Evolutionary conservation across 2,329 filamentous ascomycete species (phyloP).

Genomic region (Aureobasidium sp.): DNA sequence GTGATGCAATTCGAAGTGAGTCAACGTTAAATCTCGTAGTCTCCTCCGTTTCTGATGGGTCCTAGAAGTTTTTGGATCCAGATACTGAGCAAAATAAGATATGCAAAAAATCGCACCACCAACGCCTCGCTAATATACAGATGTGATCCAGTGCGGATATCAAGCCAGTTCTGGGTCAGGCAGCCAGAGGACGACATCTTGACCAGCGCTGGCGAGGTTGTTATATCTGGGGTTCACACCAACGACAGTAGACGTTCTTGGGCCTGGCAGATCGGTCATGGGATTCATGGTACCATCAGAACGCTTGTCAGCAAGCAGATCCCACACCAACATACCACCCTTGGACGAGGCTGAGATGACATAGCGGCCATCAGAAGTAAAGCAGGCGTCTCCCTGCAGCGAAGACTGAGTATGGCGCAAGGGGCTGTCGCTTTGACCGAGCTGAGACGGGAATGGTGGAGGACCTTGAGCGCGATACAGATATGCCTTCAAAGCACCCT

Average conservation of each 20-base stretch:
- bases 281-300: slow-evolving; percentile 55
- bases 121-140: slow-evolving; percentile 11
- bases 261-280: slow-evolving; percentile 53
- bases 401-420: slow-evolving; percentile 11
- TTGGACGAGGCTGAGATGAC: slow-evolving; percentile 69
- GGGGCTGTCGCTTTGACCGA: slow-evolving; percentile 11
- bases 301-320: slow-evolving; percentile 50
- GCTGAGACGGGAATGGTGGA: slow-evolving; percentile 12
- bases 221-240: slow-evolving; percentile 90
- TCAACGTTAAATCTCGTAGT: not conserved
- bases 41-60: not conserved
- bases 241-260: slow-evolving; percentile 60
- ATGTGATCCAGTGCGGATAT: not conserved
- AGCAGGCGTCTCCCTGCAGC: slow-evolving; percentile 68
- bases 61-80: not conserved
- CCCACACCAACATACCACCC: slow-evolving; percentile 77
- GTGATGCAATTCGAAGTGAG: not conserved
- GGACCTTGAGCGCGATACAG: slow-evolving; percentile 22
- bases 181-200: slow-evolving; percentile 51
- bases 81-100: not conserved
- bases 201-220: slow-evolving; percentile 82
- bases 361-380: slow-evolving; percentile 82
- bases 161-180: slow-evolving; percentile 33
- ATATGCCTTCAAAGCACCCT: slow-evolving; percentile 52
- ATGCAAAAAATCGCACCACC: not conserved